Percentiles rank a stretch among this genome's conserved stretches.
Evolutionary conservation across 345 rosid species (phyloP).

Genomic region (Nasturtium officinale): DNA sequence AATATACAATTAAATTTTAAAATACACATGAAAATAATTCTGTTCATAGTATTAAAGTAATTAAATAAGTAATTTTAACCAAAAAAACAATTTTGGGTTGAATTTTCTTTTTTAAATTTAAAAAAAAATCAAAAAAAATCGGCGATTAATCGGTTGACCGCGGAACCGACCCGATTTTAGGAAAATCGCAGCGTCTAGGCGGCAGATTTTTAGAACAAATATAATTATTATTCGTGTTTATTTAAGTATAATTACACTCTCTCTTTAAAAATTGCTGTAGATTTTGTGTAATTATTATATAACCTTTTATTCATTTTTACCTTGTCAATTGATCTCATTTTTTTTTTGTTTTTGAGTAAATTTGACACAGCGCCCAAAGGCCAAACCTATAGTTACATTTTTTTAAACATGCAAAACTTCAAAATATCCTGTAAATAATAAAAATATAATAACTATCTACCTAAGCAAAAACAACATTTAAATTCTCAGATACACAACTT

Average conservation of each 20-base stretch:
- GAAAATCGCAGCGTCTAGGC: no score
- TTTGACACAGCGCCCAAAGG: not conserved
- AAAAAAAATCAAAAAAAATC: no score
- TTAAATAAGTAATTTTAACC: no score
- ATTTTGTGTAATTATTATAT: not conserved
- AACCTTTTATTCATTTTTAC: not conserved
- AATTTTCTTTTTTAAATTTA: no score
- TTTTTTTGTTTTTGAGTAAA: not conserved
- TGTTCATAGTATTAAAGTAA: no score
- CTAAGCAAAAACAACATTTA: not conserved
- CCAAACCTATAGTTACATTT: not conserved
- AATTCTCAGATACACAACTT: not conserved
- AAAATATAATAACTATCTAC: no score
- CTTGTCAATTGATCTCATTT: not conserved
- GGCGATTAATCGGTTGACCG: no score
- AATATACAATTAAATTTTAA: no score
- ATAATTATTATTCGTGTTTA: conserved; percentile 17
- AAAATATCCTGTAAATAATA: not conserved
- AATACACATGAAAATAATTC: no score
- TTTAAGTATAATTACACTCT: not conserved
- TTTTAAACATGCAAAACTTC: not conserved
- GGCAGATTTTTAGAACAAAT: no score
- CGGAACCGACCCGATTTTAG: no score
- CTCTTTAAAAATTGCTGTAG: not conserved
- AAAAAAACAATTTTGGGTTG: no score